Evolutionary conservation across 192 early-diverging fungal genomes (phyloP).

Genomic region (Dissophora globulifera): DNA sequence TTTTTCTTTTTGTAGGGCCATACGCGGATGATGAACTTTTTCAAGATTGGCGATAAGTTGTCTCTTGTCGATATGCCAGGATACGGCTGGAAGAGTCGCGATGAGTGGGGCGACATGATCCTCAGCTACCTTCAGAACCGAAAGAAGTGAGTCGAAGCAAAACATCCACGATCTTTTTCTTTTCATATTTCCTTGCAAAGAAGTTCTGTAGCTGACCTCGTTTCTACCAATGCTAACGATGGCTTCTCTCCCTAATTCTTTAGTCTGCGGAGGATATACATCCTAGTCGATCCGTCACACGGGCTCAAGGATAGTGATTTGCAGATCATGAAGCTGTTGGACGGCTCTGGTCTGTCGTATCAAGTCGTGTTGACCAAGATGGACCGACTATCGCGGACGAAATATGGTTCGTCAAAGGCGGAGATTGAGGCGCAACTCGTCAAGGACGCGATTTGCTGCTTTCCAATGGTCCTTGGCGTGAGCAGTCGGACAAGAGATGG

Average conservation of each 20-base stretch:
- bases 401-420: constrained; percentile 47
- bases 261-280: constrained; percentile 59
- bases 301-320: constrained; percentile 61
- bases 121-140: constrained; percentile 54
- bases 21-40: constrained; percentile 65
- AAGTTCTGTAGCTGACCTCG: too few species aligned
- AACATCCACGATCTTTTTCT: not conserved
- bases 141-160: constrained; percentile 44
- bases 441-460: constrained; percentile 60
- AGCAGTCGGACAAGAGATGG: constrained; percentile 53
- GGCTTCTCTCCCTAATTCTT: not conserved
- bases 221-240: not conserved
- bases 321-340: constrained; percentile 56
- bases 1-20: constrained; percentile 66
- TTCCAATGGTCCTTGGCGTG: constrained; percentile 54
- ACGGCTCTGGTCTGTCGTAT: constrained; percentile 55
- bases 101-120: constrained; percentile 65
- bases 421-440: constrained; percentile 55
- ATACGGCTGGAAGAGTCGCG: constrained; percentile 62
- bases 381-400: constrained; percentile 51
- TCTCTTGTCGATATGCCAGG: constrained; percentile 67
- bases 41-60: constrained; percentile 56
- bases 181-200: too few species aligned
- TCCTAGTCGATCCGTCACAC: constrained; percentile 57
- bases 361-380: constrained; percentile 64